These are phyloP conservation scores for Alternaria sp. DNA, from an alignment of 2,329 filamentous ascomycete genomes.

Conservation along the genomic window DNA sequence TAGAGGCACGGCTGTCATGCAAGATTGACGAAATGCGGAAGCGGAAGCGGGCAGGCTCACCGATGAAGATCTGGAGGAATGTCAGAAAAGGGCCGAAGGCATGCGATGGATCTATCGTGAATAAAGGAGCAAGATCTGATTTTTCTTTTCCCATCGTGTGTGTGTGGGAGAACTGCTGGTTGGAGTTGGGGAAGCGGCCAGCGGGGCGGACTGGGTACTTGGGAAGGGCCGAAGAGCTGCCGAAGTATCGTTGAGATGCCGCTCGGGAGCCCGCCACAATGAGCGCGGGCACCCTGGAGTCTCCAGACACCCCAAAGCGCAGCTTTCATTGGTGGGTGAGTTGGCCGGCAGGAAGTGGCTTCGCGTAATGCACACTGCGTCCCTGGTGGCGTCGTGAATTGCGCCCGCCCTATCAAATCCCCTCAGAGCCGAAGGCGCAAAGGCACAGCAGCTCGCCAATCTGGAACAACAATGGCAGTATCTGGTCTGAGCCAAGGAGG, in stretches of 20 bases:
- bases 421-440: not conserved
- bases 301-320: not conserved
- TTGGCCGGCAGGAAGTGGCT: not conserved
- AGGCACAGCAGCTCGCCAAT: slow-evolving; percentile 13
- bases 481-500: not conserved
- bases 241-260: slow-evolving; percentile 8
- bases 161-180: not conserved
- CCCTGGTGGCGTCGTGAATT: not conserved
- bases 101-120: slow-evolving; percentile 4
- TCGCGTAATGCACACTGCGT: not conserved
- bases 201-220: not conserved
- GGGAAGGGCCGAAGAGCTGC: not conserved
- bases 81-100: slow-evolving; percentile 4
- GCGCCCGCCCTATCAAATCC: slow-evolving; percentile 2
- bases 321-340: not conserved
- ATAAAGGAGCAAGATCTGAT: slow-evolving; percentile 7
- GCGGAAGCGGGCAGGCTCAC: slow-evolving; percentile 16
- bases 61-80: slow-evolving; percentile 8
- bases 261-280: not conserved
- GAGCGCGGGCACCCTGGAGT: not conserved
- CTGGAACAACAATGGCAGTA: slow-evolving; percentile 1
- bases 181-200: slow-evolving; percentile 12
- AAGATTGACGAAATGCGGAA: slow-evolving; percentile 16
- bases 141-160: slow-evolving; percentile 11
- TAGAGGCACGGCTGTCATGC: slow-evolving; percentile 10